Base-by-base conservation (phyloP, 2,329 filamentous ascomycete genomes). In the Fusarium bactridioides region DNA sequence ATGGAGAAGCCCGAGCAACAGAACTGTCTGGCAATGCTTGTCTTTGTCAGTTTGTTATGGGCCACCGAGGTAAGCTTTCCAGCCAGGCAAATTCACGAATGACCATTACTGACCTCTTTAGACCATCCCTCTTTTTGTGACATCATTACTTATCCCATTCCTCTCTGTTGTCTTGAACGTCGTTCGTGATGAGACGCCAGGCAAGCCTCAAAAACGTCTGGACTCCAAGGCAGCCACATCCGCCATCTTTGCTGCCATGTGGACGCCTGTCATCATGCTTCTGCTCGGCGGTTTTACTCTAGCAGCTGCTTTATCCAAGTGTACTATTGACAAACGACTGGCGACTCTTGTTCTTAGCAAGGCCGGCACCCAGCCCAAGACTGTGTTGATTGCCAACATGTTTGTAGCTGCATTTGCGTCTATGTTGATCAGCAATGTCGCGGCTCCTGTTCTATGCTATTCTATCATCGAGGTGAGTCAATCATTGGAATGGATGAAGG, bases 351-450 rank as follows among this genome's bases (percentile, higher is more conserved):
- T 99, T 33, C 87, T 99, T 38, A 97, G 94, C 85, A 98, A 97
- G 84, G 96, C 96, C 13, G 96, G 96, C 11, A 98, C 96, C 7
- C 92, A 91, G 77, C 96, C 96, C 15, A 88, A 91, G 61, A 95
- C 93, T 5, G 96, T 99, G 7, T 87, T 99, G 9, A 83, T 99
- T n/a, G 96, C 95, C 60, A 98, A 95, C 83, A 99, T 99, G 96
- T 95, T 98, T 77, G 96, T 99, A 45, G 95, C 95, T 61, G 97
- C 96, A 78, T 97, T 99, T 80, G 92, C 97, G 13, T 98, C 94
- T 77, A 99, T 99, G 96, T 94, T 97, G 87, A 98, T 99, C 78
- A 97, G 94, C 83, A 99, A 99, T 76, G 97, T 99, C 33, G 96
- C 96, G 3, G 95, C 97, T 4, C 96, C 96, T 0, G 96, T 99